phyloP scores from a whole-genome alignment of 148 eudicot genomes.

The Cornus kousa region DNA sequence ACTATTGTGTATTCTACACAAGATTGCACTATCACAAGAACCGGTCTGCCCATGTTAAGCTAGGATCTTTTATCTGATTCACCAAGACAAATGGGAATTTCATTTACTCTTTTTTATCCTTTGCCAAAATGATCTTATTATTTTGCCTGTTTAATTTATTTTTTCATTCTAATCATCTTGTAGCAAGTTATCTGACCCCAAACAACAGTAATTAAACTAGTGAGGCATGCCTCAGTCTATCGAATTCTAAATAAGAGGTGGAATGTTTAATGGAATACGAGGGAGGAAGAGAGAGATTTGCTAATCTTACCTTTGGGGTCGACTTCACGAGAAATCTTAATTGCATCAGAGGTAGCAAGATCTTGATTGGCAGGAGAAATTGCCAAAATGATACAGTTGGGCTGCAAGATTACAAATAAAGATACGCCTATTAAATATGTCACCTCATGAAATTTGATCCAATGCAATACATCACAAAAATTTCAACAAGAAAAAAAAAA shows the following conservation, averaged over 20 bases:
- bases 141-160: background rate
- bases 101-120: background rate
- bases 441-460: background rate
- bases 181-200: background rate
- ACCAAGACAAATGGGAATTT: background rate
- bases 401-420: constrained; percentile 21
- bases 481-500: background rate
- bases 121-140: background rate
- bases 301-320: constrained; percentile 40
- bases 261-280: background rate
- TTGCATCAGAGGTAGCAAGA: constrained; percentile 51
- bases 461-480: background rate
- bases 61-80: background rate
- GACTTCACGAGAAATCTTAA: constrained; percentile 44
- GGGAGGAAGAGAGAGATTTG: background rate
- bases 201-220: background rate
- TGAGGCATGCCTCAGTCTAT: background rate
- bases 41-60: too few relatives aligned
- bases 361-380: constrained; percentile 48
- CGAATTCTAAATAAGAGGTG: background rate
- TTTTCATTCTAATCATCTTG: background rate
- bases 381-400: constrained; percentile 44
- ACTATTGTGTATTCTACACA: too few relatives aligned
- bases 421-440: background rate
- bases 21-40: too few relatives aligned